phyloP scores from a whole-genome alignment of 176 grass and related monocot species.

The Ensete ventricosum region DNA sequence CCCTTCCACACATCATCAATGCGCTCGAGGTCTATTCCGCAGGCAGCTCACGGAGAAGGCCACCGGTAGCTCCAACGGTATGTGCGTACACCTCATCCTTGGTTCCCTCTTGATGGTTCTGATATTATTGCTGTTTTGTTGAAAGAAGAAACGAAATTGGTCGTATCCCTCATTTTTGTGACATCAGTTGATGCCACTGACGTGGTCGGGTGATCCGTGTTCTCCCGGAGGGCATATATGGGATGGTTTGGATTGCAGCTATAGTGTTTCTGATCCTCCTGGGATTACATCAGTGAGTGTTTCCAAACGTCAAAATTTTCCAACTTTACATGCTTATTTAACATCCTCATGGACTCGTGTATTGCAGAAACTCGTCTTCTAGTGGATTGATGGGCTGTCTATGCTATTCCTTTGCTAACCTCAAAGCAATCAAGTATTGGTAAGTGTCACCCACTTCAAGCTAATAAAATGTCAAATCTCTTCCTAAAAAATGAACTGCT shows the following conservation, averaged over 20 bases:
- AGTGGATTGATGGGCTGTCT: conserved; percentile 33
- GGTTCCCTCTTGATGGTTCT: neutral
- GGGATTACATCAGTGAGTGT: conserved; percentile 37
- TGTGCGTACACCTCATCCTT: neutral
- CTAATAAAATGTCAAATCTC: neutral
- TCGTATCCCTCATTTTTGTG: neutral
- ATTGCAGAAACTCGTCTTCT: conserved; percentile 37
- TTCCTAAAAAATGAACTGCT: neutral
- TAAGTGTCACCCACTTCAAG: conserved; percentile 13
- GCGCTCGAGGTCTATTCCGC: neutral
- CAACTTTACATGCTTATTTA: neutral
- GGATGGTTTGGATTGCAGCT: conserved; percentile 38
- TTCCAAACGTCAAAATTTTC: neutral
- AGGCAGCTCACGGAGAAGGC: neutral
- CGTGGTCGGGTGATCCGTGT: conserved; percentile 44
- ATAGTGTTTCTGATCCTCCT: neutral
- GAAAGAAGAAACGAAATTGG: no score
- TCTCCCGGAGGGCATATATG: conserved; percentile 35
- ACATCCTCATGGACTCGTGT: neutral
- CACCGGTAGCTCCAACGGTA: neutral
- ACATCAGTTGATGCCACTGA: conserved; percentile 33
- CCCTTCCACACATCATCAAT: conserved; percentile 9
- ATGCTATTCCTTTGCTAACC: conserved; percentile 20
- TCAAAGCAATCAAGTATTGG: conserved; percentile 31
- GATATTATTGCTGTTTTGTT: neutral